Evolutionary conservation across 306 rosid species (phyloP), one percentile per base, ranked within the genome.

Genomic region (Begonia loranthoides): DNA sequence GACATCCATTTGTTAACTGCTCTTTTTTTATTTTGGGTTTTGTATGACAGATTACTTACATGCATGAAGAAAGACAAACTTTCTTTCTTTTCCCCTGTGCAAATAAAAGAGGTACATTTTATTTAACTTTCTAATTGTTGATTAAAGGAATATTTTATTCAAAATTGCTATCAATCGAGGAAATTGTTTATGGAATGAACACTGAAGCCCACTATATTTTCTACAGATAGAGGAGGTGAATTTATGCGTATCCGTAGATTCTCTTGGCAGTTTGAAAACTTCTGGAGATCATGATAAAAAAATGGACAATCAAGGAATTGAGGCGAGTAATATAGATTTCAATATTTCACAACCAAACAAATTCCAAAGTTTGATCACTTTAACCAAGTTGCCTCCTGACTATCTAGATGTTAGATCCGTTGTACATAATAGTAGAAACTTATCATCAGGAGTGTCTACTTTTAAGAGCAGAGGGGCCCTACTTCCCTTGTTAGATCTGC

Each of bases 401-500:
- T 53, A 56, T 40, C 16, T 54, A 51, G 45, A 60, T 58, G 48
- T 22, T 49, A 63, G 47, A 5, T 59, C 64, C 19, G 44, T 15
- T 41, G 58, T 41, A 45, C 55, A 66, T 50, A 52, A 41, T 61
- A 68, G 50, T 47, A 17, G 47, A 34, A 22, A 19, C 33, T 51
- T 57, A 39, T 66, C 24, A 41, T 40, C 77, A 63, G 83, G 79
- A 46, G 74, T 64, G 39, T 67, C 75, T 66, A 75, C 59, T 67
- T 33, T 70, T 13, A 86, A 73, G 78, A 64, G 82, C 56, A 82
- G 92, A 62, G 92, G 86, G 38, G 13, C 62, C 51, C 67, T 76
- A 60, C 78, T 86, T 15, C 99, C 99, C 43, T 70, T 92, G 60
- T 67, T 92, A 22, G 99, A 92, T 69, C 92, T 87, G 67, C 99